Percentiles rank a stretch among this genome's conserved stretches.
These are phyloP conservation scores for Colletotrichum salicis DNA, from an alignment of 2,329 filamentous ascomycete genomes.

Conservation along the genomic window DNA sequence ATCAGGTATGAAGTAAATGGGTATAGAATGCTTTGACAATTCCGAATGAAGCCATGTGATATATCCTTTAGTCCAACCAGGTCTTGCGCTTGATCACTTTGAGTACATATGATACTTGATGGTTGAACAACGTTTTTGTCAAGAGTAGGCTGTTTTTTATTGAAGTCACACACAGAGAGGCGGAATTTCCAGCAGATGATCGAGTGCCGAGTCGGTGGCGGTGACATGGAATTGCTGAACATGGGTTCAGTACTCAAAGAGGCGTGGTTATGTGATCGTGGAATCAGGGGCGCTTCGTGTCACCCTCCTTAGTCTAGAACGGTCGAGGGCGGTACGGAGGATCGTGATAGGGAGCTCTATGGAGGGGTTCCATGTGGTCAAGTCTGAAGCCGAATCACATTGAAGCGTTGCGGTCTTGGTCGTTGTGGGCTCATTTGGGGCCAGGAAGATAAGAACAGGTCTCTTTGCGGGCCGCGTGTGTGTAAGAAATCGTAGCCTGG, in stretches of 20 bases:
- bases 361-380: not conserved
- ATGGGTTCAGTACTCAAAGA: not conserved
- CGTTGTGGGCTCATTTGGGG: not conserved
- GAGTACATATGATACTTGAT: not conserved
- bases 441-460: not conserved
- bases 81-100: not conserved
- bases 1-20: not conserved
- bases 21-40: not conserved
- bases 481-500: no score
- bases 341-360: not conserved
- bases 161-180: not conserved
- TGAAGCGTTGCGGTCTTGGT: not conserved
- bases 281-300: not conserved
- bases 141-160: not conserved
- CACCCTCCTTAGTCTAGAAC: not conserved
- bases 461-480: not conserved
- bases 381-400: not conserved
- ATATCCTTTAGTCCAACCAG: not conserved
- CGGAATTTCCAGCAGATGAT: not conserved
- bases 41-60: not conserved
- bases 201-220: not conserved
- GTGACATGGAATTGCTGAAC: not conserved
- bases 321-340: not conserved
- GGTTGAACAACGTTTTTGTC: not conserved
- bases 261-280: not conserved